A percentile compares a stretch with the other conserved stretches of the same genome.
These are phyloP conservation scores for Pseudonitzschia delicatissima DNA, from an alignment of 108 stramenopile genomes.

Conservation along the genomic window DNA sequence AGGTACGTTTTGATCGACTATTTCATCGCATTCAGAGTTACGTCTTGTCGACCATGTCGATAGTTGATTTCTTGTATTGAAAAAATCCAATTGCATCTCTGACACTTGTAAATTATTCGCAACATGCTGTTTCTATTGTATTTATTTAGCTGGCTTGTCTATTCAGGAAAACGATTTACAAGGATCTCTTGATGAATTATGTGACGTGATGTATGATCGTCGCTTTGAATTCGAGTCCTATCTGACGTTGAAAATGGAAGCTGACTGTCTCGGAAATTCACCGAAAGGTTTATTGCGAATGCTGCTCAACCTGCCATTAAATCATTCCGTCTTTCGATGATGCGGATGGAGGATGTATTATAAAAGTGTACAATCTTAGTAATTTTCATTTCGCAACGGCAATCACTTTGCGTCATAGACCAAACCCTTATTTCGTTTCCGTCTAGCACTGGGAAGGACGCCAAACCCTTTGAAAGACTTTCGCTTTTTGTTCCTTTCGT, in stretches of 20 bases:
- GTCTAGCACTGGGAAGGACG: conserved; percentile 3
- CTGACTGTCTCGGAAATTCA: conserved; percentile 28
- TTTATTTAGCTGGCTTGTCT: conserved; percentile 27
- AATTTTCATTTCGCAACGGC: background rate
- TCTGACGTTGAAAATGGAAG: conserved; percentile 20
- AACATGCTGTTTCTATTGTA: background rate
- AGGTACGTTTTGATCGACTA: conserved; percentile 17
- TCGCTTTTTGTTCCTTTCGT: background rate
- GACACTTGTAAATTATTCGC: no score
- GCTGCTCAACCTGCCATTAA: no score
- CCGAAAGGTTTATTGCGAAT: conserved; percentile 31
- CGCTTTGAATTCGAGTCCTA: conserved; percentile 23
- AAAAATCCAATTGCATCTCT: no score
- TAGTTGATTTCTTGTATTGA: background rate
- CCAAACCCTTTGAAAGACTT: background rate
- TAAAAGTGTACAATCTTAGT: background rate
- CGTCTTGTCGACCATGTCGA: background rate
- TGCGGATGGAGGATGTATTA: no score
- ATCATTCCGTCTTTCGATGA: no score
- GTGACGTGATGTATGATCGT: conserved; percentile 24
- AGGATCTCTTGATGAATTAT: conserved; percentile 34
- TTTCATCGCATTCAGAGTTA: background rate
- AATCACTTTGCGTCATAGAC: background rate
- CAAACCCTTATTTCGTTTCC: background rate
- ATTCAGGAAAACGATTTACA: conserved; percentile 29